Conservation (phyloP, 1,284 basidiomycete species). For the Boletus hoseneyae region DNA sequence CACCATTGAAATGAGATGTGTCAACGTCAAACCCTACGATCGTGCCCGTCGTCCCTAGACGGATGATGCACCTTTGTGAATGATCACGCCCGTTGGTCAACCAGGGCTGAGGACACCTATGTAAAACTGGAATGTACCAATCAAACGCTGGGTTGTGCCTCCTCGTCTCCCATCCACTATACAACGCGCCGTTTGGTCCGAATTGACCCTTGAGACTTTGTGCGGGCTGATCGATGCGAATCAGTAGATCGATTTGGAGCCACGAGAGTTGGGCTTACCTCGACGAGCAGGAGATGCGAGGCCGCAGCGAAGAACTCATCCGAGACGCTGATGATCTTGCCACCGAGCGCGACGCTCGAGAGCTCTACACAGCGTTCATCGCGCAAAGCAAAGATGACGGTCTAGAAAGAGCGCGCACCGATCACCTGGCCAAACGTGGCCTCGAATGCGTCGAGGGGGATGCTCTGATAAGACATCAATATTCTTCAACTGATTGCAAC, state of each 20-base stretch:
- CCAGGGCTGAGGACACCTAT: background rate
- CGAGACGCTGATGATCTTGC: conserved; percentile 70
- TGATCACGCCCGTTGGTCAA: too few species aligned
- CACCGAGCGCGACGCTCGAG: conserved; percentile 85
- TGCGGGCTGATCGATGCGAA: conserved; percentile 53
- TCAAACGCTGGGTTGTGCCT: conserved; percentile 88
- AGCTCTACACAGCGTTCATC: conserved; percentile 59
- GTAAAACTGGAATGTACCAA: conserved; percentile 56
- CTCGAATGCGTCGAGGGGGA: conserved; percentile 25
- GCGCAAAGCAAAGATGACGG: too few species aligned
- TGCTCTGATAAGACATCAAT: conserved; percentile 21
- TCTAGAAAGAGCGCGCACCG: conserved; percentile 41
- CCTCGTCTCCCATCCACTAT: conserved; percentile 92
- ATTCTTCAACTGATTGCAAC: background rate
- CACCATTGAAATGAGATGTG: conserved; percentile 93
- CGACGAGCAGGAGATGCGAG: conserved; percentile 77
- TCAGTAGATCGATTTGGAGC: background rate
- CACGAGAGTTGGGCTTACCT: conserved; percentile 45
- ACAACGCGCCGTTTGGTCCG: conserved; percentile 93
- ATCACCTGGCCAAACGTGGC: conserved; percentile 53
- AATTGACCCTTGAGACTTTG: conserved; percentile 89
- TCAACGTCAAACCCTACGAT: conserved; percentile 93
- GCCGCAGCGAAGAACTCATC: conserved; percentile 97
- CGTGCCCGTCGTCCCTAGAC: conserved; percentile 77
- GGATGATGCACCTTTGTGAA: conserved; percentile 79